Evolutionary conservation across 371 early-diverging fungal species (phyloP).

Genomic region (Paraphysoderma sedebokerense): DNA sequence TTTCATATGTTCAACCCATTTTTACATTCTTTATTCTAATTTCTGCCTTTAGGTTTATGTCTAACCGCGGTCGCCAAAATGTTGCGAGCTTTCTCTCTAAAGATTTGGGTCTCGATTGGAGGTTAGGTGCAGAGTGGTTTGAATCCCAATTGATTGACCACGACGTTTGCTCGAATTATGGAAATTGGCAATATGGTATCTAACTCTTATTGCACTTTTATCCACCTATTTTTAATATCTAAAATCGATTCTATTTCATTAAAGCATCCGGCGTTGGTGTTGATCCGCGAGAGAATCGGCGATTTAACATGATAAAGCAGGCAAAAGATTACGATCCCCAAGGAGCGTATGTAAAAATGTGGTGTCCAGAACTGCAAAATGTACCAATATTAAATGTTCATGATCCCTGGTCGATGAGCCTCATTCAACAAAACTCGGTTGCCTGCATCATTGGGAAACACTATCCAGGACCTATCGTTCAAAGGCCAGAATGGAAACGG

Average conservation of each 20-base stretch:
- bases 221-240: slow-evolving; percentile 2
- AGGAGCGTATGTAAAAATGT: slow-evolving; percentile 17
- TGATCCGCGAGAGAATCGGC: slow-evolving; percentile 22
- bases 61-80: slow-evolving; percentile 25
- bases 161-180: slow-evolving; percentile 24
- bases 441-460: too few species aligned
- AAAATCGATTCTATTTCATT: neutral
- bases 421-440: too few species aligned
- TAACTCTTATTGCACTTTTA: too few species aligned
- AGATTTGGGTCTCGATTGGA: slow-evolving; percentile 20
- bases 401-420: slow-evolving; percentile 17
- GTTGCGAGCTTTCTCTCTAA: slow-evolving; percentile 21
- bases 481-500: too few species aligned
- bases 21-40: too few species aligned
- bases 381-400: slow-evolving; percentile 10
- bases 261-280: slow-evolving; percentile 13
- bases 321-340: slow-evolving; percentile 22
- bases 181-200: slow-evolving; percentile 28
- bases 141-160: slow-evolving; percentile 20
- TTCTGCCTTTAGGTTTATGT: too few species aligned
- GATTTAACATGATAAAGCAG: slow-evolving; percentile 26
- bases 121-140: slow-evolving; percentile 24
- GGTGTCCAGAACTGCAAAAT: slow-evolving; percentile 19
- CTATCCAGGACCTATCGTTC: too few species aligned
- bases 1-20: too few species aligned